phyloP scores from a whole-genome alignment of 2,329 filamentous ascomycete genomes.

The Phialophora tarda region DNA sequence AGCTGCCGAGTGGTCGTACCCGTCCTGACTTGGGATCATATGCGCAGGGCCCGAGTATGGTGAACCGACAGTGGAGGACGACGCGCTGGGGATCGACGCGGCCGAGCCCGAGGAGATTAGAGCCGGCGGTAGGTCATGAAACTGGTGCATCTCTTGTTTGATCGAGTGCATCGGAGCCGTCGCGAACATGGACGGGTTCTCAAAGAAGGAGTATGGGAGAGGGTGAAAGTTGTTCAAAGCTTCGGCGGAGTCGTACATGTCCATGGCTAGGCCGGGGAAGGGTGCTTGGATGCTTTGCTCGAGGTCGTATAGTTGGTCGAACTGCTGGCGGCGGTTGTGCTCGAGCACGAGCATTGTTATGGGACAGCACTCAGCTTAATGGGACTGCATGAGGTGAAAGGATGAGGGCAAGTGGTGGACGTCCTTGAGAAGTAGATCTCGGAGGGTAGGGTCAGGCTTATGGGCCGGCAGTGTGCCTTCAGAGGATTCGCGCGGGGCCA shows the following conservation, averaged over 20 bases:
- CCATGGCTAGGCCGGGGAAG: slow-evolving; percentile 36
- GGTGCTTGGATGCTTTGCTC: slow-evolving; percentile 35
- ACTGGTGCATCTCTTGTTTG: slow-evolving; percentile 34
- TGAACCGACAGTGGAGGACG: slow-evolving; percentile 71
- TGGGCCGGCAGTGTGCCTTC: slow-evolving; percentile 7
- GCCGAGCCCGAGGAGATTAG: slow-evolving; percentile 67
- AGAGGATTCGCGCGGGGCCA: slow-evolving; percentile 19
- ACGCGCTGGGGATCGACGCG: slow-evolving; percentile 61
- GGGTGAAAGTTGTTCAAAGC: slow-evolving; percentile 34
- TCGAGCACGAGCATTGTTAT: slow-evolving; percentile 38
- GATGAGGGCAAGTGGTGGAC: slow-evolving; percentile 7
- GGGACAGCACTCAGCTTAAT: slow-evolving; percentile 3
- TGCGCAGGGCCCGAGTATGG: slow-evolving; percentile 67
- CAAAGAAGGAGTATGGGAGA: slow-evolving; percentile 35
- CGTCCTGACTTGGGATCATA: slow-evolving; percentile 57
- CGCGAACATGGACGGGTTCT: slow-evolving; percentile 32
- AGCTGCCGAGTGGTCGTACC: slow-evolving; percentile 59
- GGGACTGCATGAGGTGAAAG: slow-evolving; percentile 24
- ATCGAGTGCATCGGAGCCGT: slow-evolving; percentile 27
- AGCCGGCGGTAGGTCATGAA: slow-evolving; percentile 56
- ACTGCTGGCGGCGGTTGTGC: slow-evolving; percentile 36
- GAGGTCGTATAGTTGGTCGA: slow-evolving; percentile 30
- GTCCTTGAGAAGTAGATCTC: slow-evolving; percentile 7
- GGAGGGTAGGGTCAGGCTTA: slow-evolving; percentile 18
- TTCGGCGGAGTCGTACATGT: slow-evolving; percentile 28